phyloP scores from a whole-genome alignment of 768 basidiomycete species.

The Mycena amicta region DNA sequence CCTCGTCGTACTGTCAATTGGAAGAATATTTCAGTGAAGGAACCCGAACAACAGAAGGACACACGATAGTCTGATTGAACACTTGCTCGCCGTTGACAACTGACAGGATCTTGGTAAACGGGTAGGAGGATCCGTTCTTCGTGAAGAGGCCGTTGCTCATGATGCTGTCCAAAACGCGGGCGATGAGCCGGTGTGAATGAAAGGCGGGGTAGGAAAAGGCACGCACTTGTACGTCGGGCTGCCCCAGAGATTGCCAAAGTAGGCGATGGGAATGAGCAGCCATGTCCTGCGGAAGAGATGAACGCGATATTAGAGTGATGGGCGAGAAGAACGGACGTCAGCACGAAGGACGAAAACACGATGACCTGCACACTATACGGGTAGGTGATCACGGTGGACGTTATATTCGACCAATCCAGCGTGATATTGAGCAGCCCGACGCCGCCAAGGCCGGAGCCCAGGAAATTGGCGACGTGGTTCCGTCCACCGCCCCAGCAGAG shows the following conservation, averaged over 20 bases:
- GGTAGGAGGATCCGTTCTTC: constrained; percentile 5
- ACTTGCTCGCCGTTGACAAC: not conserved
- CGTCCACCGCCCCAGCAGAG: constrained; percentile 3
- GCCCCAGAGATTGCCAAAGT: constrained; percentile 9
- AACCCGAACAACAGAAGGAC: not conserved
- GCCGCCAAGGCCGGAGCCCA: constrained; percentile 2
- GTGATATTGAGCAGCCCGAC: constrained; percentile 6
- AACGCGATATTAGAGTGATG: no score
- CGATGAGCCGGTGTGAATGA: no score
- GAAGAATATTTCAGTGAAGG: not conserved
- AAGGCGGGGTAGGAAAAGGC: not conserved
- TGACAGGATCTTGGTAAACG: not conserved
- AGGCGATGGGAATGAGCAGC: constrained; percentile 7
- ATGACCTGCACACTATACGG: not conserved
- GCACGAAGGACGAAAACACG: not conserved
- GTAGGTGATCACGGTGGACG: not conserved
- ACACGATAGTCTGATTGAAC: not conserved
- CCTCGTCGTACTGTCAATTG: not conserved
- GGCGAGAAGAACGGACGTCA: not conserved
- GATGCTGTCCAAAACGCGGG: not conserved
- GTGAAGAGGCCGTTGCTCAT: constrained; percentile 12
- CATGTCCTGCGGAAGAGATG: not conserved
- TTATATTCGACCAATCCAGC: constrained; percentile 6
- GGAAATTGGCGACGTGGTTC: not conserved
- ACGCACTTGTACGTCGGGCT: constrained; percentile 1